Conservation (phyloP, 805 yeast genomes). For the Metschnikowia cerradonensis region DNA sequence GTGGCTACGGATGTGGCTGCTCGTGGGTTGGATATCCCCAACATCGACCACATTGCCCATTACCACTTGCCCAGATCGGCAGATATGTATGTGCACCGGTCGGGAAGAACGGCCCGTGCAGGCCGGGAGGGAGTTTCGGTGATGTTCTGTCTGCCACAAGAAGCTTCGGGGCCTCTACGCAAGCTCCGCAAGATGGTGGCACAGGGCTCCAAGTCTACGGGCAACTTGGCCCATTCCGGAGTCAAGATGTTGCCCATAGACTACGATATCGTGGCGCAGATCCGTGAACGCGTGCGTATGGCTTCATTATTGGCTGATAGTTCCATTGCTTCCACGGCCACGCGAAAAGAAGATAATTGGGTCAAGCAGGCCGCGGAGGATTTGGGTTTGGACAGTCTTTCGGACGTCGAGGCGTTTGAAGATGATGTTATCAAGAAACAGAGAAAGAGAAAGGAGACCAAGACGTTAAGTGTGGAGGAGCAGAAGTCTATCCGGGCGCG, state of each 20-base stretch:
- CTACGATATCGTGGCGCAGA: slow-evolving; percentile 62
- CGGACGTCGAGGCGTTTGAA: slow-evolving; percentile 58
- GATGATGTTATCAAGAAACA: slow-evolving; percentile 66
- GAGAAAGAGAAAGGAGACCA: slow-evolving; percentile 43
- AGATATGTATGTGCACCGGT: slow-evolving; percentile 89
- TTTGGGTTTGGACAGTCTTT: slow-evolving; percentile 70
- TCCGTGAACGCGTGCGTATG: slow-evolving; percentile 62
- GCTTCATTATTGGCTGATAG: slow-evolving; percentile 77
- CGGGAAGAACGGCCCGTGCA: slow-evolving; percentile 98
- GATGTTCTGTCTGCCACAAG: slow-evolving; percentile 89
- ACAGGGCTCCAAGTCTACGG: slow-evolving; percentile 23
- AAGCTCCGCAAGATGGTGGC: slow-evolving; percentile 63
- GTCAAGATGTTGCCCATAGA: slow-evolving; percentile 75
- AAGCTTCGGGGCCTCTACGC: slow-evolving; percentile 81
- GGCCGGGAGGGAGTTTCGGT: slow-evolving; percentile 93
- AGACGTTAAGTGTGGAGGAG: slow-evolving; percentile 46
- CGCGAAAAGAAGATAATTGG: slow-evolving; percentile 74
- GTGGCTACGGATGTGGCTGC: slow-evolving; percentile 98
- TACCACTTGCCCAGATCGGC: slow-evolving; percentile 94
- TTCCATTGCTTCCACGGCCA: slow-evolving; percentile 53
- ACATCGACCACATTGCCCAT: slow-evolving; percentile 90
- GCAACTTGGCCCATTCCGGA: slow-evolving; percentile 40
- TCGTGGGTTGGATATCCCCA: slow-evolving; percentile 90
- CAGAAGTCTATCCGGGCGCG: slow-evolving; percentile 44
- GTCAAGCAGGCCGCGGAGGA: slow-evolving; percentile 89